Percentiles rank a stretch among this genome's conserved stretches.
phyloP scores from a whole-genome alignment of 768 basidiomycete species.

The Leccinum boreale region DNA sequence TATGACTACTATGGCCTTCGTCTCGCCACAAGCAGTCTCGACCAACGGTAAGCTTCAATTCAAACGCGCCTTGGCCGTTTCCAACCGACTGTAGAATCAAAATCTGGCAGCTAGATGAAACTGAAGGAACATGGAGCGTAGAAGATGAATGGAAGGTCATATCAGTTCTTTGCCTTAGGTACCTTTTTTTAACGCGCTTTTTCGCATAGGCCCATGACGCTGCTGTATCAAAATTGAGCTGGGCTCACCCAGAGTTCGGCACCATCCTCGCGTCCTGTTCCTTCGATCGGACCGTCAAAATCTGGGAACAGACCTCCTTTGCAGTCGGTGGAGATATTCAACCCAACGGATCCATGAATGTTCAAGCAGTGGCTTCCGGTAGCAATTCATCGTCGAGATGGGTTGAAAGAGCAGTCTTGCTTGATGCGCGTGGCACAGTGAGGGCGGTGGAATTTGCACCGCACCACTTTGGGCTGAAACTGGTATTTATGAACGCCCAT shows the following conservation, averaged over 20 bases:
- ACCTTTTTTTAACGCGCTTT: background rate
- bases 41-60: slow-evolving; percentile 58
- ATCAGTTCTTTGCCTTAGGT: background rate
- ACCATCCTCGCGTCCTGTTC: slow-evolving; percentile 82
- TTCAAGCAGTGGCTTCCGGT: slow-evolving; percentile 7
- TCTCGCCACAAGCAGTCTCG: slow-evolving; percentile 77
- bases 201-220: slow-evolving; percentile 87
- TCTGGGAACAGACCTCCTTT: slow-evolving; percentile 73
- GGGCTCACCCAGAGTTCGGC: slow-evolving; percentile 94
- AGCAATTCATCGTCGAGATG: slow-evolving; percentile 48
- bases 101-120: slow-evolving; percentile 77
- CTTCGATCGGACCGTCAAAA: slow-evolving; percentile 88
- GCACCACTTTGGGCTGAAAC: slow-evolving; percentile 80
- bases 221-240: slow-evolving; percentile 75
- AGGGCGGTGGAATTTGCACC: slow-evolving; percentile 86
- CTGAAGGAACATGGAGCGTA: slow-evolving; percentile 67
- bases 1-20: slow-evolving; percentile 90
- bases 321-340: slow-evolving; percentile 27
- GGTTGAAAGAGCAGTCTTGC: slow-evolving; percentile 69
- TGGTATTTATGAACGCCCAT: slow-evolving; percentile 48
- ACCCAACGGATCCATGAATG: slow-evolving; percentile 20
- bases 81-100: slow-evolving; percentile 54
- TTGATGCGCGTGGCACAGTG: slow-evolving; percentile 85
- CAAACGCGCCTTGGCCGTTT: slow-evolving; percentile 8
- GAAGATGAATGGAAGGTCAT: slow-evolving; percentile 92